Evolutionary conservation across 208 protist species (phyloP).

Genomic region (Trypanosoma cruzi): DNA sequence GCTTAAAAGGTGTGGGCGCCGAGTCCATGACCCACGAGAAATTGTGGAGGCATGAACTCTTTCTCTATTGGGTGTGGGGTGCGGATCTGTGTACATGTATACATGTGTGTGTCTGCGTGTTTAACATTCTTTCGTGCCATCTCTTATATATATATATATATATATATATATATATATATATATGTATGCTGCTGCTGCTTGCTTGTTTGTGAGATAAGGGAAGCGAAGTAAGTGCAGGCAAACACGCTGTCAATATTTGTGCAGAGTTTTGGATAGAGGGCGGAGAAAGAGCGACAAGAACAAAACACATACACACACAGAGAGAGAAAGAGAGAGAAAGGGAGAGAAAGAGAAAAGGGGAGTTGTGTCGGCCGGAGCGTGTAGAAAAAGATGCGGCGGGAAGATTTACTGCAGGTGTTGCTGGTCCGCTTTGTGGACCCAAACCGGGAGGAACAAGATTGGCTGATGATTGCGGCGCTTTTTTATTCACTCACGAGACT

Average conservation of each 20-base stretch:
- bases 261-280: background rate
- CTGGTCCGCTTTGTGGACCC: slow-evolving; percentile 27
- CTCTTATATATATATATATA: background rate
- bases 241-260: background rate
- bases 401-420: slow-evolving; percentile 15
- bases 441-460: slow-evolving; percentile 29
- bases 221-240: background rate
- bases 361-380: background rate
- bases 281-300: background rate
- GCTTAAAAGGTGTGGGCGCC: background rate
- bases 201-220: background rate
- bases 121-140: background rate
- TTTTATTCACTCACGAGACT: slow-evolving; percentile 36
- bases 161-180: no score
- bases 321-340: no score
- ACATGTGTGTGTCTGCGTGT: background rate
- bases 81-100: background rate
- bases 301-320: background rate
- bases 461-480: slow-evolving; percentile 25
- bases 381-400: slow-evolving; percentile 1
- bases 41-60: background rate
- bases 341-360: background rate
- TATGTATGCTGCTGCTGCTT: no score
- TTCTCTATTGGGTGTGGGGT: background rate
- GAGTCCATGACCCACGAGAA: background rate